A percentile compares a stretch with the other conserved stretches of the same genome.
Evolutionary conservation across 306 rosid genomes (phyloP).

Genomic region (Medicago lupulina): DNA sequence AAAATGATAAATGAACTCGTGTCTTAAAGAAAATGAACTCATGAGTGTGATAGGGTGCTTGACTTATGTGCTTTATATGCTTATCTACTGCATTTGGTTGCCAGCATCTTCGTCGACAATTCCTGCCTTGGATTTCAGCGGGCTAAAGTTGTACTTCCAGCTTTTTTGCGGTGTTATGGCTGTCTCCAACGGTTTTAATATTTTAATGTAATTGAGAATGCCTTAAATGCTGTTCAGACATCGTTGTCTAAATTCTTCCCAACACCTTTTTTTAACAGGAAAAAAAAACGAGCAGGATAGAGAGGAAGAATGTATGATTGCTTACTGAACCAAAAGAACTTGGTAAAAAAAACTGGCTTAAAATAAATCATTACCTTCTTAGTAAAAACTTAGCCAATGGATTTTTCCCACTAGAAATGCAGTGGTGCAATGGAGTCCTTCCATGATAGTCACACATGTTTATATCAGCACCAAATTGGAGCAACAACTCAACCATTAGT

Average conservation of each 20-base stretch:
- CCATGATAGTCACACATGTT: constrained; percentile 81
- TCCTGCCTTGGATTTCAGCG: background rate
- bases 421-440: constrained; percentile 94
- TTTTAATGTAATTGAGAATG: constrained; percentile 21
- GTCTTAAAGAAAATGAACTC: background rate
- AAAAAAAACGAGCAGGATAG: background rate
- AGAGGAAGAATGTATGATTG: background rate
- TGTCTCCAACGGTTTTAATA: background rate
- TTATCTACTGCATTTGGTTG: constrained; percentile 23
- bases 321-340: constrained; percentile 15
- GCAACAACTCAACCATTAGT: constrained; percentile 88
- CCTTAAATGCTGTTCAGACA: constrained; percentile 1
- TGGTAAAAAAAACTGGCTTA: background rate
- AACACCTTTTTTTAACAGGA: background rate
- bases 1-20: background rate
- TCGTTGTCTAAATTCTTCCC: background rate
- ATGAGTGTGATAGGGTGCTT: background rate
- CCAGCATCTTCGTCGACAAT: constrained; percentile 8
- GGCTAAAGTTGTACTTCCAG: background rate
- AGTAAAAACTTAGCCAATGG: constrained; percentile 81
- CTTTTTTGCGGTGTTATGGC: background rate
- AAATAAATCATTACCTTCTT: constrained; percentile 69
- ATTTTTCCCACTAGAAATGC: constrained; percentile 71
- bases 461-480: constrained; percentile 89
- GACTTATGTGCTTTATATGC: background rate